Evolutionary conservation across 495 filamentous ascomycete genomes (phyloP).

Genomic region (Choiromyces venosus): DNA sequence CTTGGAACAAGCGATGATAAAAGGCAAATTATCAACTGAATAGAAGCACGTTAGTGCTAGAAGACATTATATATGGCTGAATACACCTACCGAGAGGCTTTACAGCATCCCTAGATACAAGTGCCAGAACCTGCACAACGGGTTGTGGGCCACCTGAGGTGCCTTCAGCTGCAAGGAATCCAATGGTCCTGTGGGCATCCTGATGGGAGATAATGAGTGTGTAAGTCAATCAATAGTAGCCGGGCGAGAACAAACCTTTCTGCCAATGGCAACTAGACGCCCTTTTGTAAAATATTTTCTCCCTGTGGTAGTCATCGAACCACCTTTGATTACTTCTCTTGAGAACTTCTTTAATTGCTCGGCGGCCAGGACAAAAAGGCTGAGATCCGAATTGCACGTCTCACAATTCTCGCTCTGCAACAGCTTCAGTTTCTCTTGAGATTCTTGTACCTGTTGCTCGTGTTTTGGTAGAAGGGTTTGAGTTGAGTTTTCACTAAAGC

Average conservation of each 20-base stretch:
- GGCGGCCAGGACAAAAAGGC: slow-evolving; percentile 69
- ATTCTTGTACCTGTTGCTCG: slow-evolving; percentile 87
- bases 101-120: slow-evolving; percentile 24
- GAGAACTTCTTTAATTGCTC: slow-evolving; percentile 72
- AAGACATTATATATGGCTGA: not conserved
- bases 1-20: slow-evolving; percentile 19
- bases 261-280: slow-evolving; percentile 60
- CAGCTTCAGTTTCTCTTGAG: slow-evolving; percentile 82
- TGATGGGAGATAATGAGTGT: slow-evolving; percentile 15
- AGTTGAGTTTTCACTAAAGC: slow-evolving; percentile 97
- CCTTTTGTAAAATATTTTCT: slow-evolving; percentile 68
- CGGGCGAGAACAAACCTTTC: slow-evolving; percentile 24
- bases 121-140: slow-evolving; percentile 29
- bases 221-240: not conserved
- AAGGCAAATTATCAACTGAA: slow-evolving; percentile 36
- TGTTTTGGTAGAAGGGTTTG: slow-evolving; percentile 92
- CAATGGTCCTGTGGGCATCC: slow-evolving; percentile 32
- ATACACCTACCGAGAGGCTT: slow-evolving; percentile 20
- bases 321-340: slow-evolving; percentile 62
- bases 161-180: slow-evolving; percentile 33
- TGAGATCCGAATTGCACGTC: slow-evolving; percentile 74
- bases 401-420: slow-evolving; percentile 79
- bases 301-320: slow-evolving; percentile 69
- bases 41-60: slow-evolving; percentile 5
- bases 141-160: slow-evolving; percentile 26